Evolutionary conservation across 169 alveolate genomes (phyloP).

Genomic region (Plasmodium cynomolgi): DNA sequence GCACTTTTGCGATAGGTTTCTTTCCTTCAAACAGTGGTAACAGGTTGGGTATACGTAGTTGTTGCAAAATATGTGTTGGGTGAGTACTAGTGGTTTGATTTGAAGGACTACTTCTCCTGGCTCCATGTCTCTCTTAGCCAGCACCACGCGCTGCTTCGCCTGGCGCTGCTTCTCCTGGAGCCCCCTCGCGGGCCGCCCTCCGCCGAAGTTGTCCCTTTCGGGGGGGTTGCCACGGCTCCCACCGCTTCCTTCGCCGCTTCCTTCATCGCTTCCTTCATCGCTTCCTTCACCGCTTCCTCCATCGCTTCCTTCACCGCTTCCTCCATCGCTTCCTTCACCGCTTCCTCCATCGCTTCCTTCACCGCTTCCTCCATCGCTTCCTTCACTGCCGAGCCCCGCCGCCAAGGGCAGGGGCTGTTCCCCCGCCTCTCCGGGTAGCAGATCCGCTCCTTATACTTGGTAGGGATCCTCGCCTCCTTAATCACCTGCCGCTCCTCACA

Average conservation of each 20-base stretch:
- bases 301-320: neutral
- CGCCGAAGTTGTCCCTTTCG: neutral
- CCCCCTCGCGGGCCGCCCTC: neutral
- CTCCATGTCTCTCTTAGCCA: conserved; percentile 28
- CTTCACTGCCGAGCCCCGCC: neutral
- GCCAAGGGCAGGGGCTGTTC: neutral
- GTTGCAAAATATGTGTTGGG: conserved; percentile 32
- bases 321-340: neutral
- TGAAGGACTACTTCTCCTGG: conserved; percentile 62
- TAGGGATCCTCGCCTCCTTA: conserved; percentile 8
- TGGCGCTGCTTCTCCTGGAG: neutral
- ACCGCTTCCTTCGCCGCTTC: neutral
- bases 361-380: neutral
- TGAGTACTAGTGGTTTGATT: conserved; percentile 18
- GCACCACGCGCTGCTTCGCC: neutral
- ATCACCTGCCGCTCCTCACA: conserved; percentile 49
- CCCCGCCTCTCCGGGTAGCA: conserved; percentile 10
- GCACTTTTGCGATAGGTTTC: conserved; percentile 77
- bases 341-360: neutral
- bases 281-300: neutral
- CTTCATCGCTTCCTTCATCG: neutral
- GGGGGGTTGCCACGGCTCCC: neutral
- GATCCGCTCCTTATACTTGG: conserved; percentile 22
- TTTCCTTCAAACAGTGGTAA: conserved; percentile 90
- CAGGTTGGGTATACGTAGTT: conserved; percentile 78